A percentile compares a stretch with the other conserved stretches of the same genome.
phyloP scores from a whole-genome alignment of 2,329 filamentous ascomycete species.

The Ophiostoma pallidulum region DNA sequence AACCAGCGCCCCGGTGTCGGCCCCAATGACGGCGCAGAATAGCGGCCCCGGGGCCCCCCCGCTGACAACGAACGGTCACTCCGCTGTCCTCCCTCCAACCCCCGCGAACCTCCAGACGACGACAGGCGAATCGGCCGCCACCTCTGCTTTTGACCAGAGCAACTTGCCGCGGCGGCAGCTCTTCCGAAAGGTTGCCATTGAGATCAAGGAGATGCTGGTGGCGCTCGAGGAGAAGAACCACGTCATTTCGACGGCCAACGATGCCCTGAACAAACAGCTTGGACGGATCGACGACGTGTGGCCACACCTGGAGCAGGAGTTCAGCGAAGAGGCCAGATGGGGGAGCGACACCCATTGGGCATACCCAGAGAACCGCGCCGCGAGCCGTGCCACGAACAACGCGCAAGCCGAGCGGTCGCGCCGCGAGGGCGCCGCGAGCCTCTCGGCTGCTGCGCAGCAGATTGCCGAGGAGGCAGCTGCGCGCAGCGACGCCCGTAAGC shows the following conservation, averaged over 20 bases:
- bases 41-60: constrained; percentile 33
- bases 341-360: constrained; percentile 93
- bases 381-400: constrained; percentile 40
- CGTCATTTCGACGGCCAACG: constrained; percentile 85
- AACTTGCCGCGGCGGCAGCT: constrained; percentile 61
- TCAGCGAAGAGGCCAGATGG: constrained; percentile 89
- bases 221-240: constrained; percentile 97
- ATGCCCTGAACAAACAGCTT: constrained; percentile 78
- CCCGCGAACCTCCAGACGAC: not conserved
- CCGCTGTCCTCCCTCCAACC: not conserved
- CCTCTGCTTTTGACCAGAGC: constrained; percentile 38
- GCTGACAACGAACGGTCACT: constrained; percentile 24
- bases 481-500: constrained; percentile 75
- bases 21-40: constrained; percentile 41
- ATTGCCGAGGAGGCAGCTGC: constrained; percentile 77
- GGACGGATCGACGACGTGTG: constrained; percentile 78
- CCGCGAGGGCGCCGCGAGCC: constrained; percentile 67
- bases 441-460: constrained; percentile 66
- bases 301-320: constrained; percentile 76
- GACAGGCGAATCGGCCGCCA: not conserved
- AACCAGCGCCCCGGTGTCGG: constrained; percentile 29
- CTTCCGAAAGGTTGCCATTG: constrained; percentile 67
- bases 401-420: constrained; percentile 63
- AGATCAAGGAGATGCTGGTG: constrained; percentile 75
- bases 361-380: constrained; percentile 73